Conservation (phyloP, 768 basidiomycete genomes). For the Kwoniella botswanensis region DNA sequence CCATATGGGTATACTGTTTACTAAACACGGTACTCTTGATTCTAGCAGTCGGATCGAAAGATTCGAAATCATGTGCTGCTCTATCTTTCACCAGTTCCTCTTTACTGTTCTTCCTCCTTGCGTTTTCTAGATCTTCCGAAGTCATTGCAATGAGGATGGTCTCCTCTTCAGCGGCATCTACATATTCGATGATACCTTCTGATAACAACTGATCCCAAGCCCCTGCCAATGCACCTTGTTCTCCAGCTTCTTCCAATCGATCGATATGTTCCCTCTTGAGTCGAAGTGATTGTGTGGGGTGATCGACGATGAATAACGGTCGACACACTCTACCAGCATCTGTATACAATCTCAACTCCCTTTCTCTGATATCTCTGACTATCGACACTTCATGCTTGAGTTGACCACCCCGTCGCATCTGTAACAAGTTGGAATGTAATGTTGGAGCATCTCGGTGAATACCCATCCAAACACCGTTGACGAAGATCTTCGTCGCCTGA, state of each 20-base stretch:
- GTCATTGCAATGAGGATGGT: conserved; percentile 99
- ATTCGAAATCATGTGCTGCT: conserved; percentile 59
- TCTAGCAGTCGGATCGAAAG: conserved; percentile 82
- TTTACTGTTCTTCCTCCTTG: conserved; percentile 60
- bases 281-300: conserved; percentile 79
- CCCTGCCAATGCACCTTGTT: conserved; percentile 61
- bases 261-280: conserved; percentile 83
- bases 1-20: conserved; percentile 97
- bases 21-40: conserved; percentile 82
- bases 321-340: conserved; percentile 97
- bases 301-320: conserved; percentile 87
- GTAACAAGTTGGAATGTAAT: conserved; percentile 89
- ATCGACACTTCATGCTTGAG: conserved; percentile 96
- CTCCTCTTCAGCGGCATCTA: conserved; percentile 99
- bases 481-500: conserved; percentile 89
- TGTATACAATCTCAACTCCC: conserved; percentile 90
- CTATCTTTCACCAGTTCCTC: conserved; percentile 49
- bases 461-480: conserved; percentile 99
- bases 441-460: conserved; percentile 94
- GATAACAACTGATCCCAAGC: conserved; percentile 82
- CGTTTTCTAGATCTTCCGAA: conserved; percentile 89
- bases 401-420: conserved; percentile 88
- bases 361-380: conserved; percentile 95
- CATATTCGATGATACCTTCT: conserved; percentile 84
- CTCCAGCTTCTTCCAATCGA: conserved; percentile 61